Evolutionary conservation across 2,329 filamentous ascomycete genomes (phyloP).

Genomic region (Fusarium foetens): DNA sequence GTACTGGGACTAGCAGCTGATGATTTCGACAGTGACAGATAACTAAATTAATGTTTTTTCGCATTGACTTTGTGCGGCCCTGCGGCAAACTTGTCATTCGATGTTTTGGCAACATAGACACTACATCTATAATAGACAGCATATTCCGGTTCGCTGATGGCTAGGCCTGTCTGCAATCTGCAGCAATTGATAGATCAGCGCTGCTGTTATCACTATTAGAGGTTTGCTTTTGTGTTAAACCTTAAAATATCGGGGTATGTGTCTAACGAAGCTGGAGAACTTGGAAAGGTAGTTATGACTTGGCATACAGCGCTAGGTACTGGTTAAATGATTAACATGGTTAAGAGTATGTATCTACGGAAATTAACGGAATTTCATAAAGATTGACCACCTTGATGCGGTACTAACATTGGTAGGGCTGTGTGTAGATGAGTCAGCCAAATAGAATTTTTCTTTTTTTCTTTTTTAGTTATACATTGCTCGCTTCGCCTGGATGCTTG

Average conservation of each 20-base stretch:
- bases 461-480: not conserved
- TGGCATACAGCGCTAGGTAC: not conserved
- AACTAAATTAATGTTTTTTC: not conserved
- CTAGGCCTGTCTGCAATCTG: too few species aligned
- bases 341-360: not conserved
- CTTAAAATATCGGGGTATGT: not conserved
- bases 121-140: too few species aligned
- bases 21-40: too few species aligned
- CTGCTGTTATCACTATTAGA: not conserved
- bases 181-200: too few species aligned
- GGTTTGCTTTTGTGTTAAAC: not conserved
- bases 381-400: not conserved
- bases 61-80: not conserved
- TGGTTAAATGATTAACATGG: not conserved
- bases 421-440: not conserved
- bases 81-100: too few species aligned
- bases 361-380: not conserved
- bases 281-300: not conserved
- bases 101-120: too few species aligned
- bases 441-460: not conserved
- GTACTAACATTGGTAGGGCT: not conserved
- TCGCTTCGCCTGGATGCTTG: not conserved
- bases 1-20: not conserved
- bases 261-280: not conserved
- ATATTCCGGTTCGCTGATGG: too few species aligned